Evolutionary conservation across 768 basidiomycete genomes (phyloP).

Genomic region (Agrocybe chaxingu): DNA sequence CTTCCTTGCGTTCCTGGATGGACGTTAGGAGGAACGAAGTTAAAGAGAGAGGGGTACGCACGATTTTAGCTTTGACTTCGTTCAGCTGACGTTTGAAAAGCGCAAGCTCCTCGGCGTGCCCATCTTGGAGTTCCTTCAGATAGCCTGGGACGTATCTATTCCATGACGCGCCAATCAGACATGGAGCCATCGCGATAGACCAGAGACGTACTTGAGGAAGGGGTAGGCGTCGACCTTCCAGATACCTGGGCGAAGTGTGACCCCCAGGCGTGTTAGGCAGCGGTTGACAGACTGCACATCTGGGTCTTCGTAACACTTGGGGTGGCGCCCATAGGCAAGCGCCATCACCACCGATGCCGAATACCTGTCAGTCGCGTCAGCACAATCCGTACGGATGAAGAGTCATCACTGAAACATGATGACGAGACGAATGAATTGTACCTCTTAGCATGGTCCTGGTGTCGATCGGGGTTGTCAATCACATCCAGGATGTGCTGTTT

Average conservation of each 20-base stretch:
- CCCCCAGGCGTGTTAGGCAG: constrained; percentile 42
- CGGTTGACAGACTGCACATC: constrained; percentile 44
- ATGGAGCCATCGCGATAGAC: not conserved
- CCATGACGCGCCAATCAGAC: not conserved
- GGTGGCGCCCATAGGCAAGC: constrained; percentile 44
- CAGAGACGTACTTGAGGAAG: constrained; percentile 28
- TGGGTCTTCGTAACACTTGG: constrained; percentile 41
- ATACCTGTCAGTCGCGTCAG: constrained; percentile 28
- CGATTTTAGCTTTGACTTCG: constrained; percentile 43
- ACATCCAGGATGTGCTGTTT: constrained; percentile 43
- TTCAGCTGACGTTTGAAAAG: constrained; percentile 53
- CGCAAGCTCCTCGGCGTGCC: constrained; percentile 52
- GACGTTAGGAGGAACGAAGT: not conserved
- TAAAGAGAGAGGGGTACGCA: constrained; percentile 17
- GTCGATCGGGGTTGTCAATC: constrained; percentile 36
- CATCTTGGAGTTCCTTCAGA: constrained; percentile 49
- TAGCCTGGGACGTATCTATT: constrained; percentile 58
- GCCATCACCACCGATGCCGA: constrained; percentile 49
- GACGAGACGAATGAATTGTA: not conserved
- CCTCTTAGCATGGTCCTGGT: constrained; percentile 56
- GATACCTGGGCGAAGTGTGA: constrained; percentile 39
- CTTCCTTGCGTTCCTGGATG: constrained; percentile 27
- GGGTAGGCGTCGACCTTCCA: constrained; percentile 49
- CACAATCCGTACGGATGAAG: too few relatives aligned
- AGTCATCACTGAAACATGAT: not conserved